A percentile compares a stretch with the other conserved stretches of the same genome.
phyloP scores from a whole-genome alignment of 129 eudicot genomes.

The Kitagawia praeruptora region DNA sequence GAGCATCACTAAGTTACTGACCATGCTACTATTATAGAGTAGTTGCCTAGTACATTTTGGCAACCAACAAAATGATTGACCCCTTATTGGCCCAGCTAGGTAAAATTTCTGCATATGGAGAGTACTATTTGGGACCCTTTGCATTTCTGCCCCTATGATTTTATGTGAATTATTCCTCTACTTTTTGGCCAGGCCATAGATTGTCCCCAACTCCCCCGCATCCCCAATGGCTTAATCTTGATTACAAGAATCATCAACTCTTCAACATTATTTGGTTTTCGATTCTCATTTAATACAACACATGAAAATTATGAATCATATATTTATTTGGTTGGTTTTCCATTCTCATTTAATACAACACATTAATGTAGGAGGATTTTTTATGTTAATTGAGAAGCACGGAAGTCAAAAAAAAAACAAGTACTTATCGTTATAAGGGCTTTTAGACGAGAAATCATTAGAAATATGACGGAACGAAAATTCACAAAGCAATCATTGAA shows the following conservation, averaged over 20 bases:
- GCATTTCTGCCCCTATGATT: background rate
- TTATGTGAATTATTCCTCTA: background rate
- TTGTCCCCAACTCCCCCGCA: slow-evolving; percentile 16
- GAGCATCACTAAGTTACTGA: slow-evolving; percentile 25
- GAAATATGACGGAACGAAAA: too few species aligned
- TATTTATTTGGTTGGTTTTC: background rate
- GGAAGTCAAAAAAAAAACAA: too few species aligned
- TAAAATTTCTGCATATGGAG: slow-evolving; percentile 14
- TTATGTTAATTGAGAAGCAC: too few species aligned
- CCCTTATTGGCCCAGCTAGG: slow-evolving; percentile 28
- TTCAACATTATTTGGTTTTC: background rate
- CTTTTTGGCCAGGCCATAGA: slow-evolving; percentile 4
- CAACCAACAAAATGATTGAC: slow-evolving; percentile 17
- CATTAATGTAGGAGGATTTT: too few species aligned
- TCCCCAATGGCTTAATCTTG: background rate
- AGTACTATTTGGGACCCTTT: slow-evolving; percentile 25
- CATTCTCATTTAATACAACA: too few species aligned
- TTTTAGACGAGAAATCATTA: too few species aligned
- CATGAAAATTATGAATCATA: background rate
- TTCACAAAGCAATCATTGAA: too few species aligned
- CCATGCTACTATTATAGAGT: slow-evolving; percentile 21
- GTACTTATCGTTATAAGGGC: too few species aligned
- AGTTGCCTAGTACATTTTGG: slow-evolving; percentile 25
- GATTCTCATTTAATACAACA: background rate
- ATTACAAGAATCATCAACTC: background rate